phyloP scores from a whole-genome alignment of 2,329 filamentous ascomycete species.

The Colletotrichum gigasporum region DNA sequence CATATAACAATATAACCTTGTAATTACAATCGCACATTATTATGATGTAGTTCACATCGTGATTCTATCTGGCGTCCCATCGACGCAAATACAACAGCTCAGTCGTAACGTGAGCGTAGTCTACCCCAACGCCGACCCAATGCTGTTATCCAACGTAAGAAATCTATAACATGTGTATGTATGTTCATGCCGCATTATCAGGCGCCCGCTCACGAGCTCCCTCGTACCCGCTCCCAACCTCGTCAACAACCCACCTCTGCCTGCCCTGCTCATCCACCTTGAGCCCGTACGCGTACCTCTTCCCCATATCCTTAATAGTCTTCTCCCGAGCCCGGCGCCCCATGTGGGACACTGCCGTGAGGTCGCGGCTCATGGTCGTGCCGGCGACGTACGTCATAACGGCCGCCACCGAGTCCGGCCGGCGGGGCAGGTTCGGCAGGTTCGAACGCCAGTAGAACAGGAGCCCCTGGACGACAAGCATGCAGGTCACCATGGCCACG shows the following conservation, averaged over 20 bases:
- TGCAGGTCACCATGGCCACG: conserved; percentile 26
- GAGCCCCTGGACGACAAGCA: conserved; percentile 33
- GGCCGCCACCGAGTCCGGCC: conserved; percentile 35
- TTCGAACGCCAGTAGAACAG: conserved; percentile 32
- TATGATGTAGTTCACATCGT: no score
- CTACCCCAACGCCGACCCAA: no score
- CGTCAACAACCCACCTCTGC: conserved; percentile 1
- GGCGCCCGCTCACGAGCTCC: not conserved
- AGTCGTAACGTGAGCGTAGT: no score
- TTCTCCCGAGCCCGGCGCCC: not conserved
- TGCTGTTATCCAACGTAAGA: no score
- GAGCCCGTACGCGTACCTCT: not conserved
- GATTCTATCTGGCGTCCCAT: no score
- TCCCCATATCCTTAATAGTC: not conserved
- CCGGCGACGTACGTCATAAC: conserved; percentile 38
- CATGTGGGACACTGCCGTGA: conserved; percentile 26
- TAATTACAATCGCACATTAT: no score
- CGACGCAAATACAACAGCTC: no score
- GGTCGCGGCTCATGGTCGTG: conserved; percentile 34
- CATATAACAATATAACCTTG: no score
- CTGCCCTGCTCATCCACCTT: not conserved
- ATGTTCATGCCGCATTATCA: not conserved
- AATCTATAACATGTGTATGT: no score
- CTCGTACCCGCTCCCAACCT: not conserved
- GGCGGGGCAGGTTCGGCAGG: conserved; percentile 35